Evolutionary conservation across 306 rosid species (phyloP), one percentile per base, ranked within the genome.

Genomic region (Castanea sativa): DNA sequence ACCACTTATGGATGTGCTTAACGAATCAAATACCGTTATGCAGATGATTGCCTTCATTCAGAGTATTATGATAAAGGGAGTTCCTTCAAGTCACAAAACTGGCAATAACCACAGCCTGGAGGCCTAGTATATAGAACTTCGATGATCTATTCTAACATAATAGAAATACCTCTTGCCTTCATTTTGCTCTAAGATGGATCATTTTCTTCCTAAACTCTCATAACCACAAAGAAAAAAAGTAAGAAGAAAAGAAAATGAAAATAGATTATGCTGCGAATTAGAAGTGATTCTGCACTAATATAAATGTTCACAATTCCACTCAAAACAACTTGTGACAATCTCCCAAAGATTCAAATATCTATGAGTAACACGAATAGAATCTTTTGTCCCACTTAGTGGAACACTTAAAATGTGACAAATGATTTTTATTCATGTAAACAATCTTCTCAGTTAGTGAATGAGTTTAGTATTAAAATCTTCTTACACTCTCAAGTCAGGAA

Each of bases 41-140:
- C 98, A 94, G 99, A 61, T 87, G 87, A 60, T 82, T 61, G 94
- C 92, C 72, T 87, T 91, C 76, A 51, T 91, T 69, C 95, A 82
- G 76, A 92, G 97, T 67, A 70, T 81, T 23, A 74, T 82, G 90
- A 91, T 94, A 73, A 85, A 76, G 56, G 79, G 82, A 29, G 67
- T 51, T 68, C 89, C 90, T 78, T 83, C 90, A 63, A 81, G 76
- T 41, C 78, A 81, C 69, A 87, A 58, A 79, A 63, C 5, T 71
- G 74, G 74, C 73, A 61, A 35, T 25, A 79, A 57, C 68, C 11
- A 19, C 76, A 21, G 86, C 78, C 73, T 74, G 11, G 88, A 91
- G 60, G 87, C 88, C 57, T 81, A 86, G 83, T 71, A 63, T 74
- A 68, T 1, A n/a, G 55, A 32, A 18, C 6, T 25, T 51, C 7